A percentile compares a stretch with the other conserved stretches of the same genome.
These are phyloP conservation scores for Fagopyrum homotropicum DNA, from an alignment of 148 eudicot species.

Conservation along the genomic window DNA sequence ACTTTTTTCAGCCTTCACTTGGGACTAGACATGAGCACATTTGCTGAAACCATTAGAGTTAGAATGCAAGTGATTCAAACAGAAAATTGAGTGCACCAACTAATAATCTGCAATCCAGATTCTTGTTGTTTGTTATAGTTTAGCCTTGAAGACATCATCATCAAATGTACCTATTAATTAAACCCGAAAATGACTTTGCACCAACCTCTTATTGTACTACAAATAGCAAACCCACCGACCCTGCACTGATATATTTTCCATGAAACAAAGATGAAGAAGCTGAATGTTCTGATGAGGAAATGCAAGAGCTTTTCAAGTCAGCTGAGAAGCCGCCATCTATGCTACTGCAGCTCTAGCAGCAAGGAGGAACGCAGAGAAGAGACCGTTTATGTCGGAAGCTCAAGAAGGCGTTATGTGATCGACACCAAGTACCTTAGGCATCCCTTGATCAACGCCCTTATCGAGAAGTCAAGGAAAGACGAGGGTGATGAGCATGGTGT, in stretches of 20 bases:
- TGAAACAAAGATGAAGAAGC: slow-evolving; percentile 42
- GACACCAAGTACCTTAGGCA: slow-evolving; percentile 48
- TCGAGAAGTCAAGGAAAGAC: slow-evolving; percentile 39
- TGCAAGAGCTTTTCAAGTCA: slow-evolving; percentile 73
- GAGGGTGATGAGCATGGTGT: not conserved
- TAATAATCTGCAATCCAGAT: not conserved
- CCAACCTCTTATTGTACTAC: slow-evolving; percentile 2
- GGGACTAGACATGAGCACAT: not conserved
- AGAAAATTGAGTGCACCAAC: not conserved
- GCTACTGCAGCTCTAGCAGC: slow-evolving; percentile 37
- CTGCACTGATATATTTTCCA: not conserved
- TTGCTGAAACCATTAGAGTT: not conserved
- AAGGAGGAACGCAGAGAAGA: slow-evolving; percentile 22
- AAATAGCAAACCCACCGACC: not conserved
- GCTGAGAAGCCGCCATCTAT: slow-evolving; percentile 32
- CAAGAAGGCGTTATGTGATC: slow-evolving; percentile 53
- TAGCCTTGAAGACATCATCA: not conserved
- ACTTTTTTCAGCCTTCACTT: not conserved
- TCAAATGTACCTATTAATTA: not conserved
- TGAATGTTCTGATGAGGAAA: slow-evolving; percentile 47
- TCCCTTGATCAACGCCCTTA: slow-evolving; percentile 59
- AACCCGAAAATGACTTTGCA: slow-evolving; percentile 4
- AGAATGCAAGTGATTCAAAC: not conserved
- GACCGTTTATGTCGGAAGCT: slow-evolving; percentile 58
- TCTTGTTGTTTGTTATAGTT: not conserved